Evolutionary conservation across 164 flowering plant species (phyloP), one percentile per base, ranked within the genome.

Genomic region (Aristolochia californica): DNA sequence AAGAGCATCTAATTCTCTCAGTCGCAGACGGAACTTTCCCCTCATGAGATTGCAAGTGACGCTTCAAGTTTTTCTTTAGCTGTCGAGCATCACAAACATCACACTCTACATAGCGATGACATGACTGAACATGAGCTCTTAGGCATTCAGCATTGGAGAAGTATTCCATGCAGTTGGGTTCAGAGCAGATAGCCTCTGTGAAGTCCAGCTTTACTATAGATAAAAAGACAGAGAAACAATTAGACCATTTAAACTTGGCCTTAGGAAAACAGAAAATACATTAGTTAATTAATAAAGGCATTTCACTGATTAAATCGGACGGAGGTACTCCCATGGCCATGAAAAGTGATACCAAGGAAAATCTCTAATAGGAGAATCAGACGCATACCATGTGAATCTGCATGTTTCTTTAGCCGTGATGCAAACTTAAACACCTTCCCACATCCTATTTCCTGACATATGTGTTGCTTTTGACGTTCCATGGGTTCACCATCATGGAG

Each of bases 311-410:
- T 13, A 0, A 47, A 47, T 20, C 4, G 13, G n/a, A 47, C 5
- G 28, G n/a, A 13, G 20, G 40, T 7, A 14, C 57, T 55, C 10
- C 8, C 20, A 17, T 27, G 20, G 21, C 14, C 12, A 5, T 15
- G 11, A 43, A 8, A 9, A 8, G 11, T 45, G 11, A 17, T 45
- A 20, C 49, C 14, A 20, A 7, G 14, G 54, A 16, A 50, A 20
- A 20, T 11, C 14, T 5, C 7, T 11, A 13, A 48, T 48, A 48
- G 10, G n/a, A 24, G 27, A 7, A 13, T 21, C 22, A 1, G 38
- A 23, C 57, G 74, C 82, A 69, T 70, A 64, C 99, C 95, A 78
- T 90, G 99, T 20, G 96, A 84, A 13, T 78, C 84, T 59, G 74
- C 83, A 66, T 93, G 97, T 56, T 78, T 83, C 62, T 58, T 76